Base-by-base conservation (phyloP, 2,329 filamentous ascomycete genomes). In the Atkinsonella hypoxylon region DNA sequence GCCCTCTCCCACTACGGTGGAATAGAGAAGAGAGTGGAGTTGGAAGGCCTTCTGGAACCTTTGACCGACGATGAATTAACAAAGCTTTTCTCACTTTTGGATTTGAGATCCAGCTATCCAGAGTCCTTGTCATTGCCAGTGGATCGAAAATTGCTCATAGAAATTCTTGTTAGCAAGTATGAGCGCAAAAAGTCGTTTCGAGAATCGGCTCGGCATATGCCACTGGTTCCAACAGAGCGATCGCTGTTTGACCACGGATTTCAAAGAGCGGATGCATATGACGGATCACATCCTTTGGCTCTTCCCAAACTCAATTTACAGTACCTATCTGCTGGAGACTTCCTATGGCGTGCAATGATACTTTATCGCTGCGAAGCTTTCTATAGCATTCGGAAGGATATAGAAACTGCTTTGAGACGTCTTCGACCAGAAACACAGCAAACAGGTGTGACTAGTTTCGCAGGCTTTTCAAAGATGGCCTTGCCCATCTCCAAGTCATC, bases 221-320 rank as follows among this genome's bases (percentile, higher is more conserved):
- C 77, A 38, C 74, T 94, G 34, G 67, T 94, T n/a, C 94, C 94
- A 0, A 97, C 88, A 0, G 93, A 97, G 62, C 72, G 78, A 41
- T 70, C 79, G 1, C 72, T 98, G 5, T 96, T 96, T 61, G 89
- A 96, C 53, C 75, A 76, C 47, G 81, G 82, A 26, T 78, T 95
- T 49, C 68, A 90, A 51, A 81, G 89, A 52, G 91, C 91, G 51
- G 90, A 96, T 60, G 76, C 75, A 8, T 97, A 96, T 60, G 85
- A 95, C 64, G 90, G 90, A 26, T 89, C 88, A 22, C 81, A 81
- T 45, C 90, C 93, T 5, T 74, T 98, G 52, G 88, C 93, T 2
- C 81, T 98, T 42, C 93, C 93, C 2, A 98, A 98, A 64, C 70
- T 97, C 44, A 98, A 96, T 59, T 72, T 98, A 30, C 93, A 98